phyloP scores from a whole-genome alignment of 257 asterid species.

The Avicennia marina region DNA sequence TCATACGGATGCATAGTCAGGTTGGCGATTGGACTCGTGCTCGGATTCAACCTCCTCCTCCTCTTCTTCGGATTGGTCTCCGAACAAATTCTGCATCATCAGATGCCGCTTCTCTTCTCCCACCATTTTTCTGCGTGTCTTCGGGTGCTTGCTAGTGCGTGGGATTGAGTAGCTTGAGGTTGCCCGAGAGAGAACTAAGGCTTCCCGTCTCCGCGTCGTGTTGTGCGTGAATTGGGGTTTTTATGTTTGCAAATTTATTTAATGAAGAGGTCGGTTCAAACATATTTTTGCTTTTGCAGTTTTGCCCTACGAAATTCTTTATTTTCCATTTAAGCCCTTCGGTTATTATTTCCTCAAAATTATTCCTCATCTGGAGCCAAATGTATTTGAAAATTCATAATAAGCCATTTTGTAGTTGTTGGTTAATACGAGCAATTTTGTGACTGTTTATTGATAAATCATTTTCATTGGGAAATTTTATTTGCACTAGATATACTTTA shows the following conservation, averaged over 20 bases:
- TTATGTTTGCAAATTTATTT: no score
- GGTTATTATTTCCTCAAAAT: background rate
- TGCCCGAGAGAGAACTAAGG: no score
- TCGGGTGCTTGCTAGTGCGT: background rate
- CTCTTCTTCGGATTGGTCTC: slow-evolving; percentile 95
- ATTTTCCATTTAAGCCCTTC: background rate
- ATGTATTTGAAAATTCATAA: no score
- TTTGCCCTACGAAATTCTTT: background rate
- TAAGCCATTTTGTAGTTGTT: no score
- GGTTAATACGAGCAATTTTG: no score
- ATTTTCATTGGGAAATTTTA: no score
- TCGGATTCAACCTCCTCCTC: slow-evolving; percentile 94
- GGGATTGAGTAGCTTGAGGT: background rate
- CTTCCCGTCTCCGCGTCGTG: no score
- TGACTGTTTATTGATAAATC: no score
- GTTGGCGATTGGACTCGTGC: slow-evolving; percentile 92
- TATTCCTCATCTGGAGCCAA: no score
- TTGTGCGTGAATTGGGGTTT: no score
- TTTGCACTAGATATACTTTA: no score
- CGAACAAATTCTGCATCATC: slow-evolving; percentile 98
- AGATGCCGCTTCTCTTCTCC: slow-evolving; percentile 98
- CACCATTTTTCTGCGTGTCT: slow-evolving; percentile 43
- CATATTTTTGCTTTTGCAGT: background rate
- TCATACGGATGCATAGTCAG: slow-evolving; percentile 73
- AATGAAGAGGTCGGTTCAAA: no score